phyloP scores from a whole-genome alignment of 768 basidiomycete genomes.

The Clitopilus hobsonii region DNA sequence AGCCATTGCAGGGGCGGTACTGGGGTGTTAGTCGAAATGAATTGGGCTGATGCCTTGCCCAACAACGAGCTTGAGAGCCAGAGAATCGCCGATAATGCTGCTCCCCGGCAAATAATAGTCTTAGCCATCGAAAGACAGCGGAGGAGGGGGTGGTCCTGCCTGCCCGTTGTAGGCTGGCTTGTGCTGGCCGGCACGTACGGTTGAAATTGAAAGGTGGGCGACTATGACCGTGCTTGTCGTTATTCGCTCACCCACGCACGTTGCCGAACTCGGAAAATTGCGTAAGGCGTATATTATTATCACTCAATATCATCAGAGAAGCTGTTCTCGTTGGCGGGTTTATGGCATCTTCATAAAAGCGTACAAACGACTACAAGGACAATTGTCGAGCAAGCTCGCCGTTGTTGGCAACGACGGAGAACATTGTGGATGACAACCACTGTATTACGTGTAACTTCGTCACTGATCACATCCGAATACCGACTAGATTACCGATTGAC shows the following conservation, averaged over 20 bases:
- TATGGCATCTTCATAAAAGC: background rate
- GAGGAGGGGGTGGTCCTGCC: slow-evolving; percentile 13
- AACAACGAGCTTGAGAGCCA: slow-evolving; percentile 15
- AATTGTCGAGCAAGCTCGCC: background rate
- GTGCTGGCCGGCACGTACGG: slow-evolving; percentile 6
- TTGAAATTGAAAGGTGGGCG: background rate
- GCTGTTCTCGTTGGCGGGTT: background rate
- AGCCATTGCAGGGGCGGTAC: slow-evolving; percentile 74
- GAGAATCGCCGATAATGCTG: slow-evolving; percentile 20
- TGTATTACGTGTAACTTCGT: background rate
- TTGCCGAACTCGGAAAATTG: slow-evolving; percentile 14
- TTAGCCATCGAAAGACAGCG: background rate
- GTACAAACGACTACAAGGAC: background rate
- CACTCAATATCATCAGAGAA: background rate
- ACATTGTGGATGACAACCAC: background rate
- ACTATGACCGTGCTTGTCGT: background rate
- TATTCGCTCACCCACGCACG: background rate
- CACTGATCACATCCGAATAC: background rate
- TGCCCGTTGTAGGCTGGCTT: slow-evolving; percentile 8
- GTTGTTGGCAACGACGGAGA: background rate
- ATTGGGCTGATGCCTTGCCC: slow-evolving; percentile 28
- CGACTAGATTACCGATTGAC: background rate
- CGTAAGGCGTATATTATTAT: background rate
- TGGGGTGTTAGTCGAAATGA: slow-evolving; percentile 47
- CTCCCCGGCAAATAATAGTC: slow-evolving; percentile 9